phyloP scores from a whole-genome alignment of 306 rosid genomes.

The Datisca glomerata region DNA sequence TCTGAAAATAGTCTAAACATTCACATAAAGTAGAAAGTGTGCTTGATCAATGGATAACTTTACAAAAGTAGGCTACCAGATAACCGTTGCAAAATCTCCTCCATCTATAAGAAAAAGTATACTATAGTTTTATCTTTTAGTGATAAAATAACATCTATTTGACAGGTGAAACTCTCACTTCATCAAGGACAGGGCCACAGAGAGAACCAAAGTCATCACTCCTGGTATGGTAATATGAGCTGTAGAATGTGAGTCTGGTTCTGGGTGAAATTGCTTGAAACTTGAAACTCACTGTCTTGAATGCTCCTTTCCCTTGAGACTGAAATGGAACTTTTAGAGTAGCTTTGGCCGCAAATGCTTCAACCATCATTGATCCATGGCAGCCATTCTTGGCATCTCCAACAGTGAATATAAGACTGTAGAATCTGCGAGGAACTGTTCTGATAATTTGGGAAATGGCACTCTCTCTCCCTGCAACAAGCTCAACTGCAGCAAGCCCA shows the following conservation, averaged over 20 bases:
- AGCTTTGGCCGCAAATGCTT: conserved; percentile 75
- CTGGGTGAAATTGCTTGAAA: conserved; percentile 54
- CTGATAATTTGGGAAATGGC: conserved; percentile 74
- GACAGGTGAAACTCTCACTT: conserved; percentile 40
- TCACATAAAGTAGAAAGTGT: too few species aligned
- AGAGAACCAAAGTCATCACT: conserved; percentile 69
- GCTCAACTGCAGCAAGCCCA: conserved; percentile 67
- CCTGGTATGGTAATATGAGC: conserved; percentile 82
- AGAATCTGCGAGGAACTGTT: conserved; percentile 45
- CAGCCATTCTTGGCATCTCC: conserved; percentile 92
- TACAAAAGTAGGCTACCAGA: too few species aligned
- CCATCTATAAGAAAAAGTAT: too few species aligned
- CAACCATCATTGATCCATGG: conserved; percentile 89
- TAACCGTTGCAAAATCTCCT: too few species aligned
- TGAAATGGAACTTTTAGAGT: conserved; percentile 57
- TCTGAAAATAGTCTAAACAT: too few species aligned
- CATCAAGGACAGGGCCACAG: conserved; percentile 85
- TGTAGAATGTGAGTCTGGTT: conserved; percentile 84
- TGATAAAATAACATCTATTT: too few species aligned
- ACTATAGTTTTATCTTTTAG: too few species aligned
- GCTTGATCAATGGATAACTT: too few species aligned
- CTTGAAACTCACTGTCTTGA: conserved; percentile 39
- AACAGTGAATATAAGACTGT: conserved; percentile 48
- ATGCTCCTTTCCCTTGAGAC: conserved; percentile 64
- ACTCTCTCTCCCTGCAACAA: conserved; percentile 87